Percentiles rank a stretch among this genome's conserved stretches.
These are phyloP conservation scores for Pichia gijzeniarum DNA, from an alignment of 805 yeast species.

Conservation along the genomic window DNA sequence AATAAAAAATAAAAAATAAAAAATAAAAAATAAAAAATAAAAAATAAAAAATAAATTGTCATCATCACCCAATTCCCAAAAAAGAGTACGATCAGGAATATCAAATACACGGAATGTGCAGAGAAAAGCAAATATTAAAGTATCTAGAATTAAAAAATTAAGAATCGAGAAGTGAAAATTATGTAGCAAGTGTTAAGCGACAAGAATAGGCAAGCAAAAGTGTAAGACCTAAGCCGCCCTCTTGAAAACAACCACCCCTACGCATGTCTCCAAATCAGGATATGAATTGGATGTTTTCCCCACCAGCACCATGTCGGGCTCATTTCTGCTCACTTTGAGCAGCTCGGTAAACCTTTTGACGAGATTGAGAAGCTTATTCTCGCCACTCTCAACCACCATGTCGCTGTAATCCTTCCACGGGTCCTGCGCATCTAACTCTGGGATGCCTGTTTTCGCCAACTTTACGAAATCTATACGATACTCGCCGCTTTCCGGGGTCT, in stretches of 20 bases:
- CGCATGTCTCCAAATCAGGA: conserved; percentile 17
- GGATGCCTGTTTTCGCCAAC: conserved; percentile 10
- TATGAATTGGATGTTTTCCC: conserved; percentile 13
- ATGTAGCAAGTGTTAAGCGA: too few relatives aligned
- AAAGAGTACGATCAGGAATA: too few relatives aligned
- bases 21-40: too few relatives aligned
- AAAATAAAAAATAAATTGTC: too few relatives aligned
- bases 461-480: conserved; percentile 14
- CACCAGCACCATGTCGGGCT: conserved; percentile 20
- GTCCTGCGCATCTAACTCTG: conserved; percentile 15
- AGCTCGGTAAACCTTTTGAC: conserved; percentile 13
- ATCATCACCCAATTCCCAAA: too few relatives aligned
- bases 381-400: conserved; percentile 11
- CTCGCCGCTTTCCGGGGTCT: conserved; percentile 6
- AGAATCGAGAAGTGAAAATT: too few relatives aligned
- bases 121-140: too few relatives aligned
- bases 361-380: conserved; percentile 13
- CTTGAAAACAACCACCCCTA: conserved; percentile 20
- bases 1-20: too few relatives aligned
- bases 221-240: conserved; percentile 5
- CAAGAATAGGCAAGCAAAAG: too few relatives aligned
- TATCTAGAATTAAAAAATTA: too few relatives aligned
- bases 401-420: conserved; percentile 19
- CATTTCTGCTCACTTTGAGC: conserved; percentile 18
- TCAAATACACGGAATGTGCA: too few relatives aligned